Conservation (phyloP, 495 filamentous ascomycete genomes). For the Penicillium manginii region DNA sequence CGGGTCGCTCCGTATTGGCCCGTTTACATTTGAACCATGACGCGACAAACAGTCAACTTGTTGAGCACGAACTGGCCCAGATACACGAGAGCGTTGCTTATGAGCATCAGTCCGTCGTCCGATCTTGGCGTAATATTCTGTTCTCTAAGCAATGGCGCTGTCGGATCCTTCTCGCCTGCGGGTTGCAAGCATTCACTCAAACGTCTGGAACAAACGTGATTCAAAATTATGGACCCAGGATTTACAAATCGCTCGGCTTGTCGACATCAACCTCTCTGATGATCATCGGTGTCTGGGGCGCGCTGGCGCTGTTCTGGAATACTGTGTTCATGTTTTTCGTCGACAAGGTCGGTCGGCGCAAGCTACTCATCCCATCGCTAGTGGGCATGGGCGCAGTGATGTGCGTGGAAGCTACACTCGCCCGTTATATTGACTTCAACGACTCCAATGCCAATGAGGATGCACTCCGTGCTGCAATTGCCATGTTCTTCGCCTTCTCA, state of each 20-base stretch:
- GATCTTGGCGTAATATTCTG: constrained; percentile 50
- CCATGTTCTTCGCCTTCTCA: constrained; percentile 61
- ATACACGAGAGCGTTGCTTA: constrained; percentile 49
- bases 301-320: constrained; percentile 53
- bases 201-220: constrained; percentile 57
- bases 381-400: constrained; percentile 55
- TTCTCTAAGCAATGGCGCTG: constrained; percentile 46
- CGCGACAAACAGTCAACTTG: constrained; percentile 47
- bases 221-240: constrained; percentile 53
- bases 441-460: constrained; percentile 33
- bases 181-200: constrained; percentile 58
- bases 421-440: constrained; percentile 32
- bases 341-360: constrained; percentile 56
- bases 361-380: constrained; percentile 55
- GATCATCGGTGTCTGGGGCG: constrained; percentile 56
- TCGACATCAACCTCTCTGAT: constrained; percentile 51
- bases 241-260: constrained; percentile 54
- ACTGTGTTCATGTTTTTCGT: constrained; percentile 54
- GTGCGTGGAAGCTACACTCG: constrained; percentile 52
- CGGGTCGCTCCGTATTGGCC: constrained; percentile 45
- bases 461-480: constrained; percentile 56
- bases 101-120: constrained; percentile 37
- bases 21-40: constrained; percentile 42
- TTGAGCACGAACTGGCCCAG: constrained; percentile 49
- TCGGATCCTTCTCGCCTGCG: constrained; percentile 54